Base-by-base conservation (phyloP, 805 yeast species). In the Barnettozyma vustinii region DNA sequence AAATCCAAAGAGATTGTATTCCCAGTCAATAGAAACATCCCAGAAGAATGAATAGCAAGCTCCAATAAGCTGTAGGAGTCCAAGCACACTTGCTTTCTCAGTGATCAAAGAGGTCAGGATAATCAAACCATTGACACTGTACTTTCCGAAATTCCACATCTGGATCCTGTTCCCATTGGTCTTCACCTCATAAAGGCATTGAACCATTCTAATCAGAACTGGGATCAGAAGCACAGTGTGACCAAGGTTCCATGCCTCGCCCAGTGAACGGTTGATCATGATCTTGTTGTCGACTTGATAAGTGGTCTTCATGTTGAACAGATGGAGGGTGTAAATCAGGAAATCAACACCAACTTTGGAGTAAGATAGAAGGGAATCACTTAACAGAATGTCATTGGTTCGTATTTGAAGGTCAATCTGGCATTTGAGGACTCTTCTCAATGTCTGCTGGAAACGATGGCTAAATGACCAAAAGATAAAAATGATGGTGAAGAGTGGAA, bases 11-110 rank as follows among this genome's bases (percentile, higher is more conserved):
- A 85, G 58, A 10, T 76, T 75, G 44, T 89, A 72, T 40, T 81
- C 80, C 99, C 99, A 94, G 69, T 94, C 99, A 75, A 80, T 80
- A 45, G 76, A 76, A 12, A 92, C 66, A 65, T 94, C 99, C 99
- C 99, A 94, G 48, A 80, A 69, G 52, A 88, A 86, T 15, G 96
- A 77, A 64, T 86, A 94, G 0, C 79, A 58, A 0, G 98, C 85
- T 62, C 87, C 89, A 37, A 86, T 58, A 1, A 83, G 59, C 51
- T 75, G 80, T 57, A 69, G 69, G 19, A 26, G 51, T 54, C 54
- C 39, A 47, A 50, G 41, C 10, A 47, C 10, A 2, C 25, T 37
- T 15, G 39, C 15, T 13, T 39, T 35, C 41, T 52, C 56, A 39
- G 56, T 41, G 16, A 52, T 49, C 52, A 74, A 59, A n/a, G 64